Percentiles rank a stretch among this genome's conserved stretches.
These are phyloP conservation scores for Alternaria dauci DNA, from an alignment of 2,329 filamentous ascomycete species.

Conservation along the genomic window DNA sequence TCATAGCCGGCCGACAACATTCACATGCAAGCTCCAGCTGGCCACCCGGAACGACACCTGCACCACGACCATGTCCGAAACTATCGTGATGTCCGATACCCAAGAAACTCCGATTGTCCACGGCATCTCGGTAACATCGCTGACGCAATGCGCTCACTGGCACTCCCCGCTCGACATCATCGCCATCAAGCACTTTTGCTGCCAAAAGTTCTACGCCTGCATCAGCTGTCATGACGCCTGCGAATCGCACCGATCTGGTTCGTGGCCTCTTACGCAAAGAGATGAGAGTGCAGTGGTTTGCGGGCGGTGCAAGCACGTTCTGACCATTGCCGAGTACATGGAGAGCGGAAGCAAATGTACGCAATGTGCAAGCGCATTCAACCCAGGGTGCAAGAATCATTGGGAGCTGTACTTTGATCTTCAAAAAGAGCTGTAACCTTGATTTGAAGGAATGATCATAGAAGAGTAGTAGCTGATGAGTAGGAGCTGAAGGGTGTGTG, in stretches of 20 bases:
- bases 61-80: slow-evolving; percentile 15
- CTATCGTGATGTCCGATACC: background rate
- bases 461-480: background rate
- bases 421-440: background rate
- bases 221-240: slow-evolving; percentile 44
- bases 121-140: slow-evolving; percentile 38
- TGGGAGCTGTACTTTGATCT: slow-evolving; percentile 47
- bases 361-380: slow-evolving; percentile 40
- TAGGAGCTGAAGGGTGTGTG: background rate
- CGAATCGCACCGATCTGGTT: slow-evolving; percentile 34
- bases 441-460: background rate
- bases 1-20: slow-evolving; percentile 17
- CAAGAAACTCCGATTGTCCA: slow-evolving; percentile 24
- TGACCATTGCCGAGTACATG: slow-evolving; percentile 44
- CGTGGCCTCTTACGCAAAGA: slow-evolving; percentile 34
- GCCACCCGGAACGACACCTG: background rate
- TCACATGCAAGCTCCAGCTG: background rate
- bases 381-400: slow-evolving; percentile 47
- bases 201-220: slow-evolving; percentile 50
- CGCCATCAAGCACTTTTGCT: slow-evolving; percentile 49
- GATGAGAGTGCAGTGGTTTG: slow-evolving; percentile 41
- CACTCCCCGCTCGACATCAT: slow-evolving; percentile 48
- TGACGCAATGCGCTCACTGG: slow-evolving; percentile 48
- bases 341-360: slow-evolving; percentile 39
- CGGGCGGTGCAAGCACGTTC: slow-evolving; percentile 39